phyloP scores from a whole-genome alignment of 768 basidiomycete genomes.

The Boletus patriciae region DNA sequence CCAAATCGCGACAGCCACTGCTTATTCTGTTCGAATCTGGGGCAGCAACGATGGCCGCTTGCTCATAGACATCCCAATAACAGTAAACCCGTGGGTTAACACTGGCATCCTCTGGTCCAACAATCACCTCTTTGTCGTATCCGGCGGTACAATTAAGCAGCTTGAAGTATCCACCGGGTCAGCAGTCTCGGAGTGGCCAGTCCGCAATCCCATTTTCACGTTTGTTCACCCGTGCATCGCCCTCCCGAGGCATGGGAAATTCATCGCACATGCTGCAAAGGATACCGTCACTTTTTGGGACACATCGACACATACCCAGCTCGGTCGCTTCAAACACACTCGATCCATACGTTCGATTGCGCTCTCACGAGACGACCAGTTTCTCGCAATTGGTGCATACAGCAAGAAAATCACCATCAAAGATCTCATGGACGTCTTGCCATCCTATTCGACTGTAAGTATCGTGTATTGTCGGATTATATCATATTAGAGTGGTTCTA shows the following conservation, averaged over 20 bases:
- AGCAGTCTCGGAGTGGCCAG: background rate
- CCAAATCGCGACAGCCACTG: background rate
- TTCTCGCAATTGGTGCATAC: background rate
- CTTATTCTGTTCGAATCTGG: background rate
- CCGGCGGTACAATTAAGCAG: background rate
- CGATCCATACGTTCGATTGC: background rate
- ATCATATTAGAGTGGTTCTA: background rate
- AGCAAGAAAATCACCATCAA: background rate
- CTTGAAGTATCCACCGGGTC: background rate
- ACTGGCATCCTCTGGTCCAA: background rate
- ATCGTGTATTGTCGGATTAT: background rate
- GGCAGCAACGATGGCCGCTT: background rate
- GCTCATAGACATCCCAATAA: background rate
- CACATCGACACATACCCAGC: background rate
- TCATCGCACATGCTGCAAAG: background rate
- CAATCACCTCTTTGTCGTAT: background rate
- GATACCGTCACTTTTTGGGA: background rate
- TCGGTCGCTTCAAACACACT: background rate
- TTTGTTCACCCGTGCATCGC: no score
- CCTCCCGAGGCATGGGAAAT: no score
- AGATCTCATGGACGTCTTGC: no score
- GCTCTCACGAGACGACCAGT: background rate
- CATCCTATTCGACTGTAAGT: background rate
- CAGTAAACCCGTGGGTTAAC: background rate
- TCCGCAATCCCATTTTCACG: background rate